Base-by-base conservation (phyloP, 805 yeast species). In the Spathaspora girioi region DNA sequence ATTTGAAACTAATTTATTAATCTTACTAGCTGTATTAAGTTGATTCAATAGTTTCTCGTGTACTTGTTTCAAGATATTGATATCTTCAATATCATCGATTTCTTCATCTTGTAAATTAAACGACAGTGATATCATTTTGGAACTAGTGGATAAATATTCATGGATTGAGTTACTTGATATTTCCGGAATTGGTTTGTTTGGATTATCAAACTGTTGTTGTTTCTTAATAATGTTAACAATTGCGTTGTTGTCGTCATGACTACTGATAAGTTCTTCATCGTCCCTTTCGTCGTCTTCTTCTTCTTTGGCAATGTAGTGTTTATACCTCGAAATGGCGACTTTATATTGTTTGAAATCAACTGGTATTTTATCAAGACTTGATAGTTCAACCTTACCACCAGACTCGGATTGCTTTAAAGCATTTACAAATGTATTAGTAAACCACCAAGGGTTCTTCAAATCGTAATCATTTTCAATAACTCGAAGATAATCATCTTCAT, bases 361-460 rank as follows among this genome's bases (percentile, higher is more conserved):
- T 2, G 74, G 74, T 45, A 67, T 59, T 31, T 58, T 54, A 41
- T 57, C 59, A 7, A 67, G 32, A 7, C 61, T 18, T 12, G 54
- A 53, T 12, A 65, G 47, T 23, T 66, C 56, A 5, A 47, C 43
- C 26, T 17, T 20, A 7, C 27, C 26, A 23, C 26, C n/a, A 4
- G 23, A 9, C 6, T 15, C 31, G 9, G 48, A 46, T 15, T 56
- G 62, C 23, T 52, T 56, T 35, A 73, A 47, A 14, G 61, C 58
- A 35, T 64, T 61, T 7, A 67, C 54, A 52, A 71, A 70, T 19
- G 57, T 53, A 47, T 65, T 56, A 15, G 64, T 56, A 51, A 63
- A 73, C 79, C 79, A 75, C 78, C 78, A 75, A 11, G 79, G 78
- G 44, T 56, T 61, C 31, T 69, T 63, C 49, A 67, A 61, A 45